Evolutionary conservation across 1,139 yeast species (phyloP).

Genomic region (Magnusiomyces tetraspermus): DNA sequence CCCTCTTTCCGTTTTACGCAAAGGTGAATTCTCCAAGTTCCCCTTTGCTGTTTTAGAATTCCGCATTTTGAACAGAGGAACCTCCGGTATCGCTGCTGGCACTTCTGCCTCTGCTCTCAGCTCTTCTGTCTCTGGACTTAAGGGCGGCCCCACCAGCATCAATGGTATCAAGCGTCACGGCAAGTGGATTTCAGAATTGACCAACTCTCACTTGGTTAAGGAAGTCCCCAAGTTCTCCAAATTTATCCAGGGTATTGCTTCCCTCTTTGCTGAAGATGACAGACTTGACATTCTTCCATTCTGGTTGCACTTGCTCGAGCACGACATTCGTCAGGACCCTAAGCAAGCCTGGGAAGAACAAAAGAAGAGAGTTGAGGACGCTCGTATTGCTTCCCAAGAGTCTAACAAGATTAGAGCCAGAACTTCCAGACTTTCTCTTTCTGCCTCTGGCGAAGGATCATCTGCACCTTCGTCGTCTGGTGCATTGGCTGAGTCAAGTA

Average conservation of each 20-base stretch:
- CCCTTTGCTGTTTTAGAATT: slow-evolving; percentile 92
- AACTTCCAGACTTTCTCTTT: slow-evolving; percentile 4
- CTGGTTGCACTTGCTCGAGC: slow-evolving; percentile 89
- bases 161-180: slow-evolving; percentile 40
- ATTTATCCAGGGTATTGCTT: slow-evolving; percentile 83
- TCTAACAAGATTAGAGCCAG: slow-evolving; percentile 16
- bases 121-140: slow-evolving; percentile 7
- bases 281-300: slow-evolving; percentile 82
- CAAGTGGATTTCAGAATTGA: slow-evolving; percentile 82
- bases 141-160: slow-evolving; percentile 16
- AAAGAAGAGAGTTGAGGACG: slow-evolving; percentile 17
- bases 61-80: slow-evolving; percentile 38
- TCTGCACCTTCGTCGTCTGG: slow-evolving; percentile 8
- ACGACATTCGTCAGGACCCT: slow-evolving; percentile 67
- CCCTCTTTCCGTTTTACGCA: slow-evolving; percentile 65
- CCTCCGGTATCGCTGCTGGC: slow-evolving; percentile 14
- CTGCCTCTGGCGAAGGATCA: slow-evolving; percentile 6
- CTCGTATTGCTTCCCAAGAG: slow-evolving; percentile 18
- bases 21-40: slow-evolving; percentile 77
- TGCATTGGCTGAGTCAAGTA: slow-evolving; percentile 11
- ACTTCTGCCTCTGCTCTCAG: slow-evolving; percentile 4
- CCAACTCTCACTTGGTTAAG: slow-evolving; percentile 72
- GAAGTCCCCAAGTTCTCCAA: slow-evolving; percentile 88
- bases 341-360: slow-evolving; percentile 60
- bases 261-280: slow-evolving; percentile 81